Base-by-base conservation (phyloP, 1,284 basidiomycete genomes). In the Microbotryum lychnidis-dioicae region DNA sequence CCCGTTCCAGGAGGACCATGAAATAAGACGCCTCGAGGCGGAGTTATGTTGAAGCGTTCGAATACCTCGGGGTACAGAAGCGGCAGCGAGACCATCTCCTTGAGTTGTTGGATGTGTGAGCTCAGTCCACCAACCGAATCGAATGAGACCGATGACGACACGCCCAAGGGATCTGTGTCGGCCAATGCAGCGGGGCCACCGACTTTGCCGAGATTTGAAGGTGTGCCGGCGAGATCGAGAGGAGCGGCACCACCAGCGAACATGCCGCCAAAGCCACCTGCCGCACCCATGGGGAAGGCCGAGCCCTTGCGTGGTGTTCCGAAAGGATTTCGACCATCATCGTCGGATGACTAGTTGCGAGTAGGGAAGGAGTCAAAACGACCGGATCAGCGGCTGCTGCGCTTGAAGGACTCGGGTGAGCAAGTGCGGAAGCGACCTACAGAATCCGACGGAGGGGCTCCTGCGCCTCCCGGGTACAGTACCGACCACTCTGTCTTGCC, bases 11-110 rank as follows among this genome's bases (percentile, higher is more conserved):
- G 92, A 6, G 92, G 92, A 23, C 92, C 92, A 74, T 96, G 96
- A 78, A 99, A 98, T 20, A 99, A 80, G 0, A 99, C 96, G 61
- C 96, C 96, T 54, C 96, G 83, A 4, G 96, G 96, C 45, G 96
- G 96, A 0, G 91, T 97, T 45, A 98, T 84, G 59, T 85, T 87
- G 77, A 98, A 97, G 60, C 86, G 85, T 70, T 97, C 92, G 75
- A 97, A 98, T 12, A 99, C 86, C 76, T 99, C 96, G 0, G 96
- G 96, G 73, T 99, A 99, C 8, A 97, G 80, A 0, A 99, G 79
- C 0, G 96, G 96, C 0, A 99, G 81, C 23, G 94, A 82, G 0
- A 97, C 97, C 96, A 99, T 98, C 75, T 99, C 96, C 78, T 97
- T 98, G 66, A 98, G 79, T 44, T 92, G 89, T 73, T 96, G 92